Conservation (phyloP, 148 eudicot genomes). For the Euryodendron excelsum region DNA sequence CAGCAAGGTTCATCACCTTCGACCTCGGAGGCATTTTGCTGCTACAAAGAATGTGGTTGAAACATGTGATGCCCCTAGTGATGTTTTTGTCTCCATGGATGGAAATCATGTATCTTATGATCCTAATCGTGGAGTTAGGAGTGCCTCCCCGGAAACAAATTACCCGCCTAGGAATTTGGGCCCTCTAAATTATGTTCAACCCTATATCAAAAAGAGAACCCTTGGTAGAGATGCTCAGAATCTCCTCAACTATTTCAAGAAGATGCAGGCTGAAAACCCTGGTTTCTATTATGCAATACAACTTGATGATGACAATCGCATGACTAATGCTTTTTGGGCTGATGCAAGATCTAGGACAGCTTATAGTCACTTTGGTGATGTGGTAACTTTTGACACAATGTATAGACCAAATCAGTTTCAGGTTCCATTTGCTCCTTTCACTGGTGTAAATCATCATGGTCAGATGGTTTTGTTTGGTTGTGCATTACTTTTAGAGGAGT, state of each 20-base stretch:
- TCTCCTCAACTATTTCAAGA: conserved; percentile 31
- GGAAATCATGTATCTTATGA: conserved; percentile 29
- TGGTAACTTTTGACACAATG: conserved; percentile 32
- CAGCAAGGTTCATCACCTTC: conserved; percentile 40
- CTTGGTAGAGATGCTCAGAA: conserved; percentile 31
- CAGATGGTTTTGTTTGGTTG: conserved; percentile 33
- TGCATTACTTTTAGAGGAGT: conserved; percentile 30
- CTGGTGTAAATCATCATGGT: conserved; percentile 31
- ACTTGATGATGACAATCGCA: conserved; percentile 32
- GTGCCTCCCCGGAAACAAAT: conserved; percentile 24
- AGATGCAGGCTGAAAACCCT: conserved; percentile 31
- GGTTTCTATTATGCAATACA: conserved; percentile 35
- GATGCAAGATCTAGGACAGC: conserved; percentile 32
- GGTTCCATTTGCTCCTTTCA: conserved; percentile 35
- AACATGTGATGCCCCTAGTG: conserved; percentile 24
- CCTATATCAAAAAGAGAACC: conserved; percentile 17
- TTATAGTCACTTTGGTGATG: conserved; percentile 35
- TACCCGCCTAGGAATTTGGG: conserved; percentile 11
- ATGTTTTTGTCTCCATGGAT: conserved; percentile 32
- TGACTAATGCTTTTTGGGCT: conserved; percentile 32
- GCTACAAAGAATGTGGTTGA: conserved; percentile 26
- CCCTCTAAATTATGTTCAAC: conserved; percentile 15
- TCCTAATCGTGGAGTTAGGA: conserved; percentile 19
- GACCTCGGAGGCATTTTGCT: conserved; percentile 47
- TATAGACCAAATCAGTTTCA: conserved; percentile 31